Conservation (phyloP, 768 basidiomycete genomes). For the Atractiella rhizophila region DNA sequence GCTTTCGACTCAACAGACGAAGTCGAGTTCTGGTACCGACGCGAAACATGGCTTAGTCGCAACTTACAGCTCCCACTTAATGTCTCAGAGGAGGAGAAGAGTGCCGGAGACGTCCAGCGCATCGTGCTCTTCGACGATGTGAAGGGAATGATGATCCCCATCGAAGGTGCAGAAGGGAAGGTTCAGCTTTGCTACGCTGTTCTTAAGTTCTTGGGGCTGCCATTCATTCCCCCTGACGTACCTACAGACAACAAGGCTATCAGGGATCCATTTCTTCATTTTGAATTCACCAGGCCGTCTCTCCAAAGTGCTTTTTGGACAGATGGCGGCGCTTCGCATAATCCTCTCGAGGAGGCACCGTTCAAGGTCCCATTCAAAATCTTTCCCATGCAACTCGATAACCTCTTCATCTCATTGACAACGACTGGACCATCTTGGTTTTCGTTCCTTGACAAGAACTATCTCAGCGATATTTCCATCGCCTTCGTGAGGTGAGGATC, state of each 20-base stretch:
- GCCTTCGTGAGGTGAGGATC: conserved; percentile 11
- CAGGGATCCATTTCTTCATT: conserved; percentile 20
- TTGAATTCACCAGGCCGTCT: conserved; percentile 4
- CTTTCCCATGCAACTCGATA: conserved; percentile 14
- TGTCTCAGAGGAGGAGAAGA: conserved; percentile 16
- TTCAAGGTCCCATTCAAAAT: conserved; percentile 19
- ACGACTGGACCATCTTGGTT: conserved; percentile 16
- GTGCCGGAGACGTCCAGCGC: conserved; percentile 23
- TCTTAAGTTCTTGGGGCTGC: conserved; percentile 22
- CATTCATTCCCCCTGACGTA: conserved; percentile 20
- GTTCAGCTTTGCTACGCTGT: conserved; percentile 22
- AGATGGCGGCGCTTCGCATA: not conserved
- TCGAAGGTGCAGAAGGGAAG: conserved; percentile 17
- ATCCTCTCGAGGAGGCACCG: conserved; percentile 9
- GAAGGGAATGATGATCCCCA: conserved; percentile 19
- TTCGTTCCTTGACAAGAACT: conserved; percentile 9
- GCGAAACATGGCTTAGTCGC: conserved; percentile 14
- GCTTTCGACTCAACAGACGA: conserved; percentile 9
- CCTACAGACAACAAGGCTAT: conserved; percentile 19
- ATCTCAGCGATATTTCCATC: conserved; percentile 13
- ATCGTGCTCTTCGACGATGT: conserved; percentile 24
- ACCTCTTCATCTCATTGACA: conserved; percentile 10
- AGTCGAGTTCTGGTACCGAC: conserved; percentile 18
- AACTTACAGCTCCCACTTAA: conserved; percentile 11
- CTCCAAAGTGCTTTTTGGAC: conserved; percentile 13